phyloP scores from a whole-genome alignment of 768 basidiomycete genomes.

The Tylopilus plumbeoviolaceoides region DNA sequence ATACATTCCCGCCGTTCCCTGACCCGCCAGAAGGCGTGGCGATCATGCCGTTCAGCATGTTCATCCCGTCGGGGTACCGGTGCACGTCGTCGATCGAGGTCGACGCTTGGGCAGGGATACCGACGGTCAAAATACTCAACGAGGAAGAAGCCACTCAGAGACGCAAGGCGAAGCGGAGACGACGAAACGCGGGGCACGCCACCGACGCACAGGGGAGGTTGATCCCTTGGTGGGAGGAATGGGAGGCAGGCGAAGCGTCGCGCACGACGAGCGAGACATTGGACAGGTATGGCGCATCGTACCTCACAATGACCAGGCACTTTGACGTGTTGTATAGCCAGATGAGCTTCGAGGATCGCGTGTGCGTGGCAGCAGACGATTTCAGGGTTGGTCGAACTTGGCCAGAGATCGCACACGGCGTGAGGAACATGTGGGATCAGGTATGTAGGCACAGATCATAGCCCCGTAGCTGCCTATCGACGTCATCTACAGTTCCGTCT shows the following conservation, averaged over 20 bases:
- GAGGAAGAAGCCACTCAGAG: conserved; percentile 19
- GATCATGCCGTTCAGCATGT: conserved; percentile 43
- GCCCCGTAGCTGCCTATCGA: not conserved
- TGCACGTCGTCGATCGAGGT: conserved; percentile 17
- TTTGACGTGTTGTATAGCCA: conserved; percentile 1
- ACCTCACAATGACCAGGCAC: not conserved
- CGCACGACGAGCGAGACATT: conserved; percentile 18
- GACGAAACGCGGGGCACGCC: conserved; percentile 19
- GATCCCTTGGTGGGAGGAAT: conserved; percentile 33
- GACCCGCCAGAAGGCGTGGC: conserved; percentile 34
- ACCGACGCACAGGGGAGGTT: conserved; percentile 18
- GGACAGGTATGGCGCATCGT: conserved; percentile 24
- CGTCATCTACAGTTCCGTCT: conserved; percentile 25
- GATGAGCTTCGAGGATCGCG: conserved; percentile 17
- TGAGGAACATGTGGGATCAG: conserved; percentile 30
- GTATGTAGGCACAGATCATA: conserved; percentile 12
- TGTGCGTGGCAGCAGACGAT: conserved; percentile 28
- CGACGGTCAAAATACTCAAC: conserved; percentile 24
- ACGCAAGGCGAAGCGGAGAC: conserved; percentile 13
- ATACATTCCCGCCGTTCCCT: conserved; percentile 49
- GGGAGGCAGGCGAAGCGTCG: conserved; percentile 25
- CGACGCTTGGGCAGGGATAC: conserved; percentile 21
- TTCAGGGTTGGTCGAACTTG: conserved; percentile 29
- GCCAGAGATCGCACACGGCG: conserved; percentile 28
- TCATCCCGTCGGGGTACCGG: conserved; percentile 27